Conservation (phyloP, 208 protist species). For the Leptomonas pyrrhocoris region DNA sequence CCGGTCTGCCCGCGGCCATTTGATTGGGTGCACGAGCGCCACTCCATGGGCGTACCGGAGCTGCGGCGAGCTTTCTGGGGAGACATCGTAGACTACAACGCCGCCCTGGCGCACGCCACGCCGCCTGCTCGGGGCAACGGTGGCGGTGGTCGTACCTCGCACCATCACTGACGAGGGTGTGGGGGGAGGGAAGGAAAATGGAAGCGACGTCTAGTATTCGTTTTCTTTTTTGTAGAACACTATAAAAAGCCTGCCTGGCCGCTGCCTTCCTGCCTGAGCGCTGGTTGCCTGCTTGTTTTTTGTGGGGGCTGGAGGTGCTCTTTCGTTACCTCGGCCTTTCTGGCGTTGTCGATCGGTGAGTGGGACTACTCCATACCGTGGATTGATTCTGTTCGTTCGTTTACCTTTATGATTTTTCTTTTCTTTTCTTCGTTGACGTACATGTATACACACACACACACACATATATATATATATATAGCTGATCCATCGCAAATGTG, state of each 20-base stretch:
- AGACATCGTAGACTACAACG: constrained; percentile 86
- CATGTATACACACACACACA: not conserved
- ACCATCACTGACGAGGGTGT: constrained; percentile 16
- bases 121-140: not conserved
- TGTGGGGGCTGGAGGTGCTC: too few relatives aligned
- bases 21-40: constrained; percentile 77
- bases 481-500: too few relatives aligned
- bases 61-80: constrained; percentile 88
- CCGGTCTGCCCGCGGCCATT: constrained; percentile 69
- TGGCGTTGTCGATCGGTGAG: not conserved
- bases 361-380: too few relatives aligned
- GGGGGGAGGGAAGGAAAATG: too few relatives aligned
- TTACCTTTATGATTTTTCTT: constrained; percentile 11
- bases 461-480: too few relatives aligned
- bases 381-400: constrained; percentile 4
- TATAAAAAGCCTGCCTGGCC: too few relatives aligned
- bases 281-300: not conserved
- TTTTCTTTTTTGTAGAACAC: constrained; percentile 3
- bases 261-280: too few relatives aligned
- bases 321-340: not conserved
- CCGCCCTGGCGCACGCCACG: constrained; percentile 36
- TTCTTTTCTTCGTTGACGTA: constrained; percentile 15
- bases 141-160: constrained; percentile 6
- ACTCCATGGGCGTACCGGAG: constrained; percentile 63
- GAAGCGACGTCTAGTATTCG: not conserved